phyloP scores from a whole-genome alignment of 805 yeast species.

The Metschnikowia lachancei region DNA sequence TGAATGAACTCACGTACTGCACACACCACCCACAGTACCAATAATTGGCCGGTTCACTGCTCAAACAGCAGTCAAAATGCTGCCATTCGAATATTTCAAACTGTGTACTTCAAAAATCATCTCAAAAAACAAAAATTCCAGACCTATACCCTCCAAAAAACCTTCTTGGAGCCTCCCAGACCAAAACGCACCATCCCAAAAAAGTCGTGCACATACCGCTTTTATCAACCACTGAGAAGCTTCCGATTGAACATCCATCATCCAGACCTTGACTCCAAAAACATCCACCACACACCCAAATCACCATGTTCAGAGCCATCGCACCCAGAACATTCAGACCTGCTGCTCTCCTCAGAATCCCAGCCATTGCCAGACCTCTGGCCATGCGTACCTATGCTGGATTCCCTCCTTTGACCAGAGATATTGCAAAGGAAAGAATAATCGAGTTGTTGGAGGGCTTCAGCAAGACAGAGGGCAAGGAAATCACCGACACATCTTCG shows the following conservation, averaged over 20 bases:
- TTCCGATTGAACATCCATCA: neutral
- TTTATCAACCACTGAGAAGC: slow-evolving; percentile 5
- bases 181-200: too few relatives aligned
- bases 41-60: too few relatives aligned
- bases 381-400: slow-evolving; percentile 46
- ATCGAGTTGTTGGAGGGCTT: slow-evolving; percentile 63
- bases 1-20: too few relatives aligned
- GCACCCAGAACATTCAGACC: slow-evolving; percentile 24
- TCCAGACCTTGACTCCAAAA: neutral
- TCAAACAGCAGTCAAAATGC: too few relatives aligned
- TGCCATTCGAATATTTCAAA: too few relatives aligned
- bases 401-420: slow-evolving; percentile 60
- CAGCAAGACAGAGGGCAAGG: slow-evolving; percentile 50
- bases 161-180: too few relatives aligned
- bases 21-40: too few relatives aligned
- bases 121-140: too few relatives aligned
- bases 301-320: slow-evolving; percentile 33
- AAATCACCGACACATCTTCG: slow-evolving; percentile 36
- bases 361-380: slow-evolving; percentile 19
- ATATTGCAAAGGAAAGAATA: slow-evolving; percentile 59
- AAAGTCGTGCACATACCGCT: slow-evolving; percentile 6
- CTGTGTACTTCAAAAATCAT: too few relatives aligned
- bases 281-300: neutral
- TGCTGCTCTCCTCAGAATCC: slow-evolving; percentile 16
- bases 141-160: too few relatives aligned